Conservation (phyloP, 1,284 basidiomycete genomes). For the Testicularia cyperi region DNA sequence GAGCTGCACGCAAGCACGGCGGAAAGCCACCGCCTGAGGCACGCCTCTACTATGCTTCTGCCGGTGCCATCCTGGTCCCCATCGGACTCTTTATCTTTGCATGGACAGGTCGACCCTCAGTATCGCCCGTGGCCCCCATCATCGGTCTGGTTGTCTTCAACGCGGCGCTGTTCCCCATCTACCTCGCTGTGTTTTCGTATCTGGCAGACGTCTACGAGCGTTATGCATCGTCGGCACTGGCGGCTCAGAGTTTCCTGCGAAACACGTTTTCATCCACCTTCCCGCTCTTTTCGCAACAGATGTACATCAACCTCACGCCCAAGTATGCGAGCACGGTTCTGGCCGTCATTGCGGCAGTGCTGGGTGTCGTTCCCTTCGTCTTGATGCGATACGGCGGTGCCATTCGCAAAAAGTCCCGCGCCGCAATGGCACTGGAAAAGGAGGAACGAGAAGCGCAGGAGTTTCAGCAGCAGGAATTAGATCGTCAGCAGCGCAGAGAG, state of each 20-base stretch:
- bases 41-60: conserved; percentile 60
- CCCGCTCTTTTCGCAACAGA: conserved; percentile 33
- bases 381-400: conserved; percentile 47
- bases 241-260: conserved; percentile 45
- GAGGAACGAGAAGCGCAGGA: conserved; percentile 33
- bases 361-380: conserved; percentile 53
- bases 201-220: conserved; percentile 49
- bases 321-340: conserved; percentile 53
- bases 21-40: conserved; percentile 63
- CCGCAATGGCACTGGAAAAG: conserved; percentile 37
- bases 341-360: conserved; percentile 37
- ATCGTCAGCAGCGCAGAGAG: conserved; percentile 14
- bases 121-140: conserved; percentile 36
- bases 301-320: conserved; percentile 46
- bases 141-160: conserved; percentile 38
- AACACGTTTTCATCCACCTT: conserved; percentile 44
- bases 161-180: conserved; percentile 26
- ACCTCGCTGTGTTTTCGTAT: conserved; percentile 35
- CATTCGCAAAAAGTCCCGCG: conserved; percentile 35
- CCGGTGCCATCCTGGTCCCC: conserved; percentile 39
- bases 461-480: conserved; percentile 10
- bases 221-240: conserved; percentile 55
- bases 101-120: conserved; percentile 29
- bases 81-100: conserved; percentile 46
- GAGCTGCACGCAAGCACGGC: conserved; percentile 34